Evolutionary conservation across 495 filamentous ascomycete species (phyloP), one percentile per base, ranked within the genome.

Genomic region (Penicillium flavigenum): DNA sequence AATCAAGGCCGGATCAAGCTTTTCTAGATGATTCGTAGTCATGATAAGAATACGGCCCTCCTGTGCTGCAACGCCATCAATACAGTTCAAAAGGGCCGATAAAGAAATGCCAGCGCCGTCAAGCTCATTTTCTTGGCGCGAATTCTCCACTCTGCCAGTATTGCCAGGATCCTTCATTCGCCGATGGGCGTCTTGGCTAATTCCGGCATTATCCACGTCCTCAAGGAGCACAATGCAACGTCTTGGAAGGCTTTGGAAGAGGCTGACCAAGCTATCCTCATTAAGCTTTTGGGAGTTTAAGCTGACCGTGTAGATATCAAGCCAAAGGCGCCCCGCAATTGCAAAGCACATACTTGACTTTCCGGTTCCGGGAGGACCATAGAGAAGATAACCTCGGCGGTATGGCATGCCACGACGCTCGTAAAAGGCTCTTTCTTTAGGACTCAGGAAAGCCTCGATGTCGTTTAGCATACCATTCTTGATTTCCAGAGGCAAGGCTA

Each of bases 1-100:
- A 55, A 90, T 85, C 12, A 95, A 78, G 1, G 90, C 90, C 3
- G 82, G 75, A 66, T 94, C 90, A 3, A 95, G 78, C 17, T 80
- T 77, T 58, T 92, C 87, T 1, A 85, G 86, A 53, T 86, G 80
- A 69, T 95, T 95, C 22, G 88, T 92, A 0, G 90, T 94, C 86
- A 94, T 91, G 72, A 94, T 83, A 8, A 94, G 79, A 9, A 93
- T 81, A 27, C 88, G 81, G 26, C 90, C 90, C 72, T 93, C 90
- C 54, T 91, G 87, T 2, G 86, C 87, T 7, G 87, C 87, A 0
- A 92, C 90, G 27, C 90, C 90, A 63, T 95, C 90, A 57, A 95
- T 88, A 45, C 82, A 83, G 68, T 95, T 94, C n/a, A 95, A 77
- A 0, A 95, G 77, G 0, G 88, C 89, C 0, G 89, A 91, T 8